Base-by-base conservation (phyloP, 176 grass and related monocot genomes). In the Lolium rigidum region DNA sequence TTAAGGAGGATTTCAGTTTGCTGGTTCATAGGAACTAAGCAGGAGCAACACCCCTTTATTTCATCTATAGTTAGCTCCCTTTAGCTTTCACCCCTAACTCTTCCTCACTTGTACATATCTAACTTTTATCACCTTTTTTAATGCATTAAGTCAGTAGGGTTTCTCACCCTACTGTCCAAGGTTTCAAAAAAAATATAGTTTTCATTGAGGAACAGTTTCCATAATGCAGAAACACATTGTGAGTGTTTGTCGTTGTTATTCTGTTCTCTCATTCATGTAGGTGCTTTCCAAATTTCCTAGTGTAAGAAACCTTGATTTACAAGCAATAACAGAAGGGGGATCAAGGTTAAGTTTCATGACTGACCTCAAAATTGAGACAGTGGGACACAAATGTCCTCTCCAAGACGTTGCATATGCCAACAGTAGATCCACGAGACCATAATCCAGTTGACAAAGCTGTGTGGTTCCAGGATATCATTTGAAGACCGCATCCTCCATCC, bases 401-500 rank as follows among this genome's bases (percentile, higher is more conserved):
- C 20, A 31, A 76, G 59, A 46, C 7, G 12, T 61, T 44, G 86
- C 75, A 4, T 83, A 48, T 24, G 14, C 17, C 69, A 75, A 59
- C 50, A 67, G 5, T 13, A 87, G 70, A 60, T 12, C 57, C 31
- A 77, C 64, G 10, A 85, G 31, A 26, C 74, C 28, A 54, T 64
- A 66, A 78, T 63, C 74, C 8, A 52, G 39, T 14, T 65, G 43
- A 54, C 7, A 87, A 52, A 87, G 44, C 43, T 70, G 15, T 51
- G 75, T 6, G 52, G 9, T 75, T 59, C 74, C 66, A 59, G 20
- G 15, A 50, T 68, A 76, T 81, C 76, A 91, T 70, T 46, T 84
- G 46, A 84, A 80, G 9, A 76, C 21, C 0, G n/a, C 52, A 60
- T 74, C 85, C 43, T 91, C 60, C 80, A 87, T 84, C 81, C 70